A percentile compares a stretch with the other conserved stretches of the same genome.
Conservation (phyloP, 2,329 filamentous ascomycete species). For the Leptographium galeiforme region DNA sequence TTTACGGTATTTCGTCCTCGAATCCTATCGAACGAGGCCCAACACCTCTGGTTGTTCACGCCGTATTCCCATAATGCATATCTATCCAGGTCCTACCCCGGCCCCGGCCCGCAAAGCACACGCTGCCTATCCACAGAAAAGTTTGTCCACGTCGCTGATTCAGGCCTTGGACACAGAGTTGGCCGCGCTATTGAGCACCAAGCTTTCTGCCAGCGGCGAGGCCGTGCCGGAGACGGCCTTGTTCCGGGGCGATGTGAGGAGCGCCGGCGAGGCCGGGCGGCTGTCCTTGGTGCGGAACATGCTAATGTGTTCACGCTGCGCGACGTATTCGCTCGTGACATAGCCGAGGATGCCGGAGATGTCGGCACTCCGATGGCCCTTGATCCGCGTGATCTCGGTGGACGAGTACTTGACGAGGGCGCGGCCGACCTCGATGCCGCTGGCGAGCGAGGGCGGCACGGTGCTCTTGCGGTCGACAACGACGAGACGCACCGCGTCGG, state of each 20-base stretch:
- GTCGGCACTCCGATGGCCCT: slow-evolving; percentile 68
- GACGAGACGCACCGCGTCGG: slow-evolving; percentile 79
- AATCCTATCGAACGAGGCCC: too few species aligned
- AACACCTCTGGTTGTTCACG: too few species aligned
- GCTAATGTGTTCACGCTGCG: slow-evolving; percentile 75
- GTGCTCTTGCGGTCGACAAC: slow-evolving; percentile 78
- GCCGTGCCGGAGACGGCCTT: background rate
- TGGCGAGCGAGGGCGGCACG: slow-evolving; percentile 64
- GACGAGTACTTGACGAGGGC: slow-evolving; percentile 91
- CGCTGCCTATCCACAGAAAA: too few species aligned
- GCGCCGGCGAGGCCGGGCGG: slow-evolving; percentile 34
- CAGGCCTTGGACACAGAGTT: background rate
- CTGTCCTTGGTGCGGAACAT: slow-evolving; percentile 45
- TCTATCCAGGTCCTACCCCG: too few species aligned
- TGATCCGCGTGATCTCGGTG: slow-evolving; percentile 69
- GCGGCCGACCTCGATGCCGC: slow-evolving; percentile 64
- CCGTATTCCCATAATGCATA: too few species aligned
- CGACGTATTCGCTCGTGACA: slow-evolving; percentile 89
- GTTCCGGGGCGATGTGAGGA: background rate
- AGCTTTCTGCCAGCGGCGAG: background rate
- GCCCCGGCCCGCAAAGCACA: too few species aligned
- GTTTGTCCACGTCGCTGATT: too few species aligned
- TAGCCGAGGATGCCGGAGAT: slow-evolving; percentile 75
- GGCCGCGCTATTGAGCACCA: background rate
- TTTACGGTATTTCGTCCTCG: too few species aligned